Evolutionary conservation across 352 stramenopile genomes (phyloP), one percentile per base, ranked within the genome.

Genomic region (Halophytophthora batemanensis): DNA sequence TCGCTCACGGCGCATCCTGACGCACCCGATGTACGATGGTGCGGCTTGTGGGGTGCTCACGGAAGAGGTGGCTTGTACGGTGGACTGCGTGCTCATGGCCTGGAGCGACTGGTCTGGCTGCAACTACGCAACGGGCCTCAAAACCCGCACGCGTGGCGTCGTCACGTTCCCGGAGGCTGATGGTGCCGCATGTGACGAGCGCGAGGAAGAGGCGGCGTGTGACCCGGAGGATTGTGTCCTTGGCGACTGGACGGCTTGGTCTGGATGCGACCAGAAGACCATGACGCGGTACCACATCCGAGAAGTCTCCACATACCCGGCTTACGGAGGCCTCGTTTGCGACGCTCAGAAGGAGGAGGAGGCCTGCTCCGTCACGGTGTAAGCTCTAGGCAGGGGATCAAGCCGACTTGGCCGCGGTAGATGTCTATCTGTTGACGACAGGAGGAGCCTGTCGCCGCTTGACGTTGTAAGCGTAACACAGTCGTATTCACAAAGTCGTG

Each of bases 31-130:
- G 51, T 77, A 68, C 45, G 58, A 52, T 2, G 78, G 78, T 4
- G 34, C 41, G 4, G 56, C 53, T 0, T 89, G 78, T 28, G 45
- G 21, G 3, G 14, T 21, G 0, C 37, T 66, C 11, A 61, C 37
- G 0, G 62, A 86, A 19, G 38, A 69, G 3, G 49, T 7, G 0
- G 40, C 42, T 0, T 89, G 78, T 59, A 53, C 61, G 6, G 44
- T 86, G 0, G 64, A 82, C 54, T 89, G 78, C 46, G 62, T 71
- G 37, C 34, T 81, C 6, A 66, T 47, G 0, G 54, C 76, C 14
- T 88, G 77, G 77, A 68, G 54, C 15, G 42, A 57, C 11, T 88
- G 65, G 63, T 73, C 61, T 10, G 59, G 50, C 6, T 88, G 77
- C 54, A 56, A 88, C 53, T 75, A 73, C 48, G 13, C 3, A 3